Conservation (phyloP, 768 basidiomycete species). For the Ramaria sp. region DNA sequence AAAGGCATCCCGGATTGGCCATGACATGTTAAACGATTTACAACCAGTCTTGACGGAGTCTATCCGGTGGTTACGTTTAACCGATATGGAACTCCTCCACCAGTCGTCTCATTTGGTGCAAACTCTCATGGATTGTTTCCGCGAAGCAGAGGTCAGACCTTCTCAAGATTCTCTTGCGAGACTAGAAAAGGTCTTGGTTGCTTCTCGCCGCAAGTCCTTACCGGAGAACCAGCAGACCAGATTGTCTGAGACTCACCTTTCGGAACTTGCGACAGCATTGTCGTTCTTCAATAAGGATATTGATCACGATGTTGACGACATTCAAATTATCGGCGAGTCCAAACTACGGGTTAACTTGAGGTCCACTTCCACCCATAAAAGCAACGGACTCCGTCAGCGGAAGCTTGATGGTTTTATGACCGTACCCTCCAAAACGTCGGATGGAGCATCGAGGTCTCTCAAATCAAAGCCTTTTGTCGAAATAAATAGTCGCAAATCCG, state of each 20-base stretch:
- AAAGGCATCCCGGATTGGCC: slow-evolving; percentile 50
- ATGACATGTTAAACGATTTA: slow-evolving; percentile 67
- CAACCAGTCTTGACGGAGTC: slow-evolving; percentile 73
- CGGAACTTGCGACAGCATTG: slow-evolving; percentile 57
- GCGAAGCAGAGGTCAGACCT: slow-evolving; percentile 47
- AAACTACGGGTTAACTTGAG: not conserved
- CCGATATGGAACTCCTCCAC: slow-evolving; percentile 84
- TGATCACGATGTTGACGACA: slow-evolving; percentile 33
- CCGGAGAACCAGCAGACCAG: slow-evolving; percentile 38
- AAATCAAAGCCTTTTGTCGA: not conserved
- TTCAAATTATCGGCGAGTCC: slow-evolving; percentile 23
- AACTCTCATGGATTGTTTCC: slow-evolving; percentile 68
- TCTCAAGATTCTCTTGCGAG: slow-evolving; percentile 47
- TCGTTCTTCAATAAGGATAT: slow-evolving; percentile 52
- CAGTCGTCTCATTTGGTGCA: slow-evolving; percentile 81
- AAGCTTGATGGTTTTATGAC: not conserved
- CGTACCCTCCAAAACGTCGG: not conserved
- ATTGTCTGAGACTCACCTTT: slow-evolving; percentile 46
- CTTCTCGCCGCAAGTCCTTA: slow-evolving; percentile 35
- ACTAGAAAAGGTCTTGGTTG: slow-evolving; percentile 53
- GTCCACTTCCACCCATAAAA: not conserved
- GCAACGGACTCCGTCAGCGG: not conserved
- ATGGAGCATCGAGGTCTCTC: not conserved
- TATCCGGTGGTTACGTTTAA: slow-evolving; percentile 81
- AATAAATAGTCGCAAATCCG: not conserved